phyloP scores from a whole-genome alignment of 2,329 filamentous ascomycete species.

The Rhynchosporium secalis region DNA sequence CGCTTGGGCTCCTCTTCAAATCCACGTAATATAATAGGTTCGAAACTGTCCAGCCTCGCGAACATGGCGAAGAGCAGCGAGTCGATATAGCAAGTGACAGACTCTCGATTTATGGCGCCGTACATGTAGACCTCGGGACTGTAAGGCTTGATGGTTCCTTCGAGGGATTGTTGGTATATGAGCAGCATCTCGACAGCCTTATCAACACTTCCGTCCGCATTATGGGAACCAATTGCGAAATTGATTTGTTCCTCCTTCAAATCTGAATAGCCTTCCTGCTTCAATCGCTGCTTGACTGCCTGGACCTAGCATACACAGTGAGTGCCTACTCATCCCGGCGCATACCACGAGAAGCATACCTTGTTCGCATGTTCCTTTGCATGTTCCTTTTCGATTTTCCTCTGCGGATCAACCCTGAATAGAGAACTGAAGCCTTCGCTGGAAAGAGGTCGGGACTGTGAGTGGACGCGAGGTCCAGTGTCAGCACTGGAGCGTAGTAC shows the following conservation, averaged over 20 bases:
- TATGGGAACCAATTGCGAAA: slow-evolving; percentile 61
- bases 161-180: slow-evolving; percentile 77
- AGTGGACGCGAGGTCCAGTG: slow-evolving; percentile 24
- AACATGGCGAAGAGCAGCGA: slow-evolving; percentile 95
- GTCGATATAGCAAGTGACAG: slow-evolving; percentile 94
- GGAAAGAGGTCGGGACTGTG: slow-evolving; percentile 53
- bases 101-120: slow-evolving; percentile 81
- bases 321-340: neutral
- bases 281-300: slow-evolving; percentile 52
- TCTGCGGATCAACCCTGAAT: slow-evolving; percentile 61
- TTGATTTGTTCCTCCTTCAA: slow-evolving; percentile 62
- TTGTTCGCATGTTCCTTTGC: slow-evolving; percentile 26
- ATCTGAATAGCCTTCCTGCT: slow-evolving; percentile 52
- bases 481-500: slow-evolving; percentile 34
- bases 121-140: slow-evolving; percentile 70
- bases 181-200: slow-evolving; percentile 75
- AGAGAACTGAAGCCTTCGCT: slow-evolving; percentile 61
- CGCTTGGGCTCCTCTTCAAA: slow-evolving; percentile 70
- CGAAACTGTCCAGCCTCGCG: slow-evolving; percentile 83
- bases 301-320: slow-evolving; percentile 47
- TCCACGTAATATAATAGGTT: slow-evolving; percentile 83
- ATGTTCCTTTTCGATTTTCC: slow-evolving; percentile 56
- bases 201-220: slow-evolving; percentile 68
- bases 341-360: neutral
- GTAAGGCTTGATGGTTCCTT: slow-evolving; percentile 76